These are phyloP conservation scores for Monosporascus sp. DNA, from an alignment of 2,329 filamentous ascomycete species.

Conservation along the genomic window DNA sequence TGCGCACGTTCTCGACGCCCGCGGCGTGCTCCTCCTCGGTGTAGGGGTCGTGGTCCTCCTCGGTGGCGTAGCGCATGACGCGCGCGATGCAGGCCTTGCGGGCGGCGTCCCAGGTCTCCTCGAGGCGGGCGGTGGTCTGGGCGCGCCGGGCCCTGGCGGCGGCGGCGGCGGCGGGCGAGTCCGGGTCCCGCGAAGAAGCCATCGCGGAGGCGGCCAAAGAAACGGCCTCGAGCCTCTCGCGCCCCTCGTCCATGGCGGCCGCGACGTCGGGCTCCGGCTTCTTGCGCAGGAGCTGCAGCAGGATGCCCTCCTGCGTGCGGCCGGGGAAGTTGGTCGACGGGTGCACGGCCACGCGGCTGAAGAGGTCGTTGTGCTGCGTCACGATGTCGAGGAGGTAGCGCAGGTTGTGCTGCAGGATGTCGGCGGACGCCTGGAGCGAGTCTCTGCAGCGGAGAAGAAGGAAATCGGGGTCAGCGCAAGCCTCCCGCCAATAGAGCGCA, in stretches of 20 bases:
- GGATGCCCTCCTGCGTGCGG: slow-evolving; percentile 58
- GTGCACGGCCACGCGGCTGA: slow-evolving; percentile 66
- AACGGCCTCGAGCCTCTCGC: slow-evolving; percentile 31
- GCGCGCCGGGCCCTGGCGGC: not conserved
- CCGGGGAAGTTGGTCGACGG: slow-evolving; percentile 72
- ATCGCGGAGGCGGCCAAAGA: not conserved
- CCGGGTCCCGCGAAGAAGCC: too few relatives aligned
- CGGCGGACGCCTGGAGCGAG: slow-evolving; percentile 65
- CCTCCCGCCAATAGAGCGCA: too few relatives aligned
- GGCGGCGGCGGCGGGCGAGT: not conserved
- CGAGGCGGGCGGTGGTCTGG: slow-evolving; percentile 21
- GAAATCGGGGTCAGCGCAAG: too few relatives aligned
- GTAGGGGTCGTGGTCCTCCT: slow-evolving; percentile 58
- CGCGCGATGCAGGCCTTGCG: slow-evolving; percentile 25
- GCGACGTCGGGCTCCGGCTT: slow-evolving; percentile 77
- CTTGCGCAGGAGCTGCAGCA: slow-evolving; percentile 70
- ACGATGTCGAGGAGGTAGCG: slow-evolving; percentile 60
- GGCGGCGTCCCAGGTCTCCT: slow-evolving; percentile 32
- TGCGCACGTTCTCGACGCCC: slow-evolving; percentile 66
- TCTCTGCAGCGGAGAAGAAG: slow-evolving; percentile 38
- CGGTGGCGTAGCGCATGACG: slow-evolving; percentile 31
- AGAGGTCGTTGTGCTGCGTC: slow-evolving; percentile 58
- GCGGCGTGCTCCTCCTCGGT: slow-evolving; percentile 63
- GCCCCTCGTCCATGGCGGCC: slow-evolving; percentile 62
- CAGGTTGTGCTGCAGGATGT: slow-evolving; percentile 67